These are phyloP conservation scores for Polyplosphaeria fusca DNA, from an alignment of 495 filamentous ascomycete species.

Conservation along the genomic window DNA sequence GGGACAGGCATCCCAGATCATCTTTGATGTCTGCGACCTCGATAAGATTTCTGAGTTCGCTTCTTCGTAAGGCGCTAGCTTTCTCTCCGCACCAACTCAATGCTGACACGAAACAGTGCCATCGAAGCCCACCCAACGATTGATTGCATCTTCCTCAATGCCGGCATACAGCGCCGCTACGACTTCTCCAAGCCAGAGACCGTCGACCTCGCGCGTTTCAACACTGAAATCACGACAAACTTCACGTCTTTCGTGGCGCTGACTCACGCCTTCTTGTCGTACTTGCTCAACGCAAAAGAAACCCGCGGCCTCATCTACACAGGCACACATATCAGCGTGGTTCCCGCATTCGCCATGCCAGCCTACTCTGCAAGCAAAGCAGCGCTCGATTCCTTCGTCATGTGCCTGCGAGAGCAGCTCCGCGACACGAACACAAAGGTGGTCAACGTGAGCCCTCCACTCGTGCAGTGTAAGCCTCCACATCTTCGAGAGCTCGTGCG, in stretches of 20 bases:
- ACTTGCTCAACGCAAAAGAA: slow-evolving; percentile 12
- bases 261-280: slow-evolving; percentile 29
- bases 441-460: not conserved
- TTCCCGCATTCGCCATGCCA: slow-evolving; percentile 43
- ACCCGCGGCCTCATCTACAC: slow-evolving; percentile 28
- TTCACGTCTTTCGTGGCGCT: slow-evolving; percentile 28
- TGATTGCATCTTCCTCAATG: slow-evolving; percentile 34
- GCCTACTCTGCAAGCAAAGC: slow-evolving; percentile 49
- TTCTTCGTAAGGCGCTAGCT: not conserved
- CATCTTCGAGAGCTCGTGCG: too few species aligned
- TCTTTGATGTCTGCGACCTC: slow-evolving; percentile 16
- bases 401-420: slow-evolving; percentile 15
- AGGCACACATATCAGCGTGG: slow-evolving; percentile 44
- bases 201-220: slow-evolving; percentile 11
- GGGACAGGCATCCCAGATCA: slow-evolving; percentile 3
- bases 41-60: slow-evolving; percentile 16
- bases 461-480: slow-evolving; percentile 11
- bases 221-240: slow-evolving; percentile 28
- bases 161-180: slow-evolving; percentile 19
- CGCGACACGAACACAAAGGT: not conserved
- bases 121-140: slow-evolving; percentile 19
- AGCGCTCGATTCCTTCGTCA: slow-evolving; percentile 46
- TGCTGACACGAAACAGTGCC: not conserved
- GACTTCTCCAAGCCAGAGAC: slow-evolving; percentile 14
- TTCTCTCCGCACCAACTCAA: not conserved